Evolutionary conservation across 1,284 basidiomycete genomes (phyloP), one percentile per base, ranked within the genome.

Genomic region (Ustilago loliicola): DNA sequence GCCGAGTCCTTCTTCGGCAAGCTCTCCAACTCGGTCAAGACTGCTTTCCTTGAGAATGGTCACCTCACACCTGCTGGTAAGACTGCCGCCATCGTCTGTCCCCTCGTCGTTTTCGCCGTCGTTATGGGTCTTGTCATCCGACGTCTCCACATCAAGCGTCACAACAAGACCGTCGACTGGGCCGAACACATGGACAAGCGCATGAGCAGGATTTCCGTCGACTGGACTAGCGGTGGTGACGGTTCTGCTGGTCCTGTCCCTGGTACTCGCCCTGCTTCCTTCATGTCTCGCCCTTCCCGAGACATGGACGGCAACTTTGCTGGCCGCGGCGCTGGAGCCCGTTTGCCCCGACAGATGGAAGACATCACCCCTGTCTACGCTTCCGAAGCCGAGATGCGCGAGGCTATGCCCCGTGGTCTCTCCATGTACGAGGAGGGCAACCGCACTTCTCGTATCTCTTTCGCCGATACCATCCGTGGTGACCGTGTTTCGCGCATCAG

Each of bases 121-220:
- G 69, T 67, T 19, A 21, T 84, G 21, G 81, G 75, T 58, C 54
- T 84, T n/a, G 71, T 47, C 42, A 69, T 84, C 57, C 80, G 83
- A 40, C 81, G 81, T 66, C 72, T 83, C 65, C 83, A 84, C 82
- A 81, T 84, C 70, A 83, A 82, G 69, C 72, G 83, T 2, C 65
- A 72, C 79, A 84, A 84, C 81, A 84, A 84, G 79, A 82, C 80
- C 42, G 83, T 80, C 54, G 80, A 84, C 77, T 84, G 81, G 81
- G 83, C 83, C 40, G 80, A 84, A 25, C 75, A 82, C 66, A 82
- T 84, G 81, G 83, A 84, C 80, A 79, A 84, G 77, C 81, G 83
- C 73, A 84, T 84, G 83, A 76, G 70, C 62, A 72, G 82, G 42
- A 82, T 84, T 65, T 84, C 83, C 40, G 71, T 84, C 66, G 83